Evolutionary conservation across 176 grass and related monocot species (phyloP).

Genomic region (Oryza glumipatula): DNA sequence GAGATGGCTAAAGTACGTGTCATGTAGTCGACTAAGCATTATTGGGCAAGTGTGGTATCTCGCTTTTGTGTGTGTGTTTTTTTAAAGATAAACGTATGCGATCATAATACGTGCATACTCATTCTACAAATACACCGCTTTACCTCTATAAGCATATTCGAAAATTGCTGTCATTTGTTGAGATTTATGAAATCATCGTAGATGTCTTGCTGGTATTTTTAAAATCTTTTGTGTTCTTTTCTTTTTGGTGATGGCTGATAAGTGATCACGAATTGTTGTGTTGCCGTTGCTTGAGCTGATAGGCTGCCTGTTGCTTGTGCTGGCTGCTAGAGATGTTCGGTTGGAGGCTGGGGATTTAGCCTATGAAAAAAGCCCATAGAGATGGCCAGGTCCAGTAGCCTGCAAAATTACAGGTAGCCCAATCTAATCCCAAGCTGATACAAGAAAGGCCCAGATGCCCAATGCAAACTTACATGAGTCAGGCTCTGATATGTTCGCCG

Average conservation of each 20-base stretch:
- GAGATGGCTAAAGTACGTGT: not conserved
- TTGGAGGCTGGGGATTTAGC: not conserved
- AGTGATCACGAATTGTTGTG: not conserved
- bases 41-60: not conserved
- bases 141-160: too few relatives aligned
- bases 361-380: not conserved
- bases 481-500: not conserved
- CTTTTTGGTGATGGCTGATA: not conserved
- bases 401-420: not conserved
- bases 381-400: not conserved
- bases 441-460: not conserved
- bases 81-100: too few relatives aligned
- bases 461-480: too few relatives aligned
- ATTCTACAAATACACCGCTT: too few relatives aligned
- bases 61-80: not conserved
- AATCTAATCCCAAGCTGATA: not conserved
- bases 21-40: not conserved
- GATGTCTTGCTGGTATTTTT: too few relatives aligned
- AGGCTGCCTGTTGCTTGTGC: not conserved
- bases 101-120: too few relatives aligned
- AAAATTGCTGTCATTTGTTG: too few relatives aligned
- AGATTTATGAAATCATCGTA: too few relatives aligned
- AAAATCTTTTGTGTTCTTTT: too few relatives aligned
- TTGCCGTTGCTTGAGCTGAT: not conserved
- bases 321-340: not conserved